Evolutionary conservation across 768 basidiomycete species (phyloP).

Genomic region (Chalciporus sphaerocephalus): DNA sequence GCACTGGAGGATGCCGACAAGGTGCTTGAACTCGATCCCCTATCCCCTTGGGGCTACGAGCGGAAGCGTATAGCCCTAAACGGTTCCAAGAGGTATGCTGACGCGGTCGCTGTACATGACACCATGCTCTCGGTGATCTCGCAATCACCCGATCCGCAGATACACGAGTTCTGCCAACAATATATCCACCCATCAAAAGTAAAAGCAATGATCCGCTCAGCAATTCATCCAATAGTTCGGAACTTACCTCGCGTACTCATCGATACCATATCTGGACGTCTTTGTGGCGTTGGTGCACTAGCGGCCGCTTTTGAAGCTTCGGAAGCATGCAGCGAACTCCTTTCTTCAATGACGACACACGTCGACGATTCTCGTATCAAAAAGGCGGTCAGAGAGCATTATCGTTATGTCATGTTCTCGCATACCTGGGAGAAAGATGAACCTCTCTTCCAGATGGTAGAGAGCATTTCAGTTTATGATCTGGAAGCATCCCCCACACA

Average conservation of each 20-base stretch:
- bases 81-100: conserved; percentile 12
- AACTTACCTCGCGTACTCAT: conserved; percentile 14
- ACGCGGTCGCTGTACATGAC: conserved; percentile 13
- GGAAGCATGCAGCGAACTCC: conserved; percentile 11
- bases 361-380: not conserved
- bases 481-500: conserved; percentile 5
- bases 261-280: conserved; percentile 10
- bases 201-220: not conserved
- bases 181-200: conserved; percentile 8
- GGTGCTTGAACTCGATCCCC: conserved; percentile 14
- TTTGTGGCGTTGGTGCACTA: conserved; percentile 10
- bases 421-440: conserved; percentile 21
- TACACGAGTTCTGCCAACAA: conserved; percentile 4
- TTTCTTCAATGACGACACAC: conserved; percentile 10
- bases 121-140: conserved; percentile 4
- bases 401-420: conserved; percentile 20
- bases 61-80: conserved; percentile 11
- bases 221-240: not conserved
- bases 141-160: not conserved
- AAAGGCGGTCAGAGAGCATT: conserved; percentile 9
- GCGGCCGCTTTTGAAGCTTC: conserved; percentile 5
- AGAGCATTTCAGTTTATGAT: conserved; percentile 9
- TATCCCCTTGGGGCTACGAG: conserved; percentile 7
- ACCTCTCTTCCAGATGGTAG: conserved; percentile 14
- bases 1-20: conserved; percentile 12